phyloP scores from a whole-genome alignment of 2,329 filamentous ascomycete genomes.

The Aureobasidium sp. region DNA sequence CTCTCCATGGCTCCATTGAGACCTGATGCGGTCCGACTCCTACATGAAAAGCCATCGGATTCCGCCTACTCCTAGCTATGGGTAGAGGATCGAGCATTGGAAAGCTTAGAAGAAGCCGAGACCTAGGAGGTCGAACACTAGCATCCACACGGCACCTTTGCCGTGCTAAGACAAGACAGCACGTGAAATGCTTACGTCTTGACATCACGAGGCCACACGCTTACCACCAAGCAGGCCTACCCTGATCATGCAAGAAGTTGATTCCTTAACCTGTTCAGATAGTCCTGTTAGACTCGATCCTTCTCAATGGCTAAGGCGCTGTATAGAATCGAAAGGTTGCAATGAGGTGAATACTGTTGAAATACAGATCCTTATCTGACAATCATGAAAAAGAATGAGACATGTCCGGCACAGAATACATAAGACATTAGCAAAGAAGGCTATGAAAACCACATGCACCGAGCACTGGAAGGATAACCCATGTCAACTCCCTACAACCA shows the following conservation, averaged over 20 bases:
- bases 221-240: neutral
- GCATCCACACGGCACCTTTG: conserved; percentile 13
- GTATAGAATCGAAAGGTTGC: neutral
- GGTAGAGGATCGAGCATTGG: neutral
- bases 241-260: neutral
- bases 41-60: neutral
- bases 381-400: neutral
- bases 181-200: conserved; percentile 16
- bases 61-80: neutral
- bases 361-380: neutral
- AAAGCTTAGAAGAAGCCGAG: neutral
- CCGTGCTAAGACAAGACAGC: neutral
- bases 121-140: neutral
- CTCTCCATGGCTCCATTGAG: neutral
- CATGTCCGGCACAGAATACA: neutral
- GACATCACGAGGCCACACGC: neutral
- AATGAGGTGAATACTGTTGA: neutral
- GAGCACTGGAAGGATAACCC: neutral
- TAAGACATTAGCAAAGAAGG: neutral
- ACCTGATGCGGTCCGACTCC: conserved; percentile 7
- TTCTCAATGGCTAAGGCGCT: neutral
- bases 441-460: neutral
- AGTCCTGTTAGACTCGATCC: neutral
- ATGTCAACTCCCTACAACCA: neutral
- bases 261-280: neutral